These are phyloP conservation scores for Lactuca sativa DNA, from an alignment of 129 eudicot species.

Conservation along the genomic window DNA sequence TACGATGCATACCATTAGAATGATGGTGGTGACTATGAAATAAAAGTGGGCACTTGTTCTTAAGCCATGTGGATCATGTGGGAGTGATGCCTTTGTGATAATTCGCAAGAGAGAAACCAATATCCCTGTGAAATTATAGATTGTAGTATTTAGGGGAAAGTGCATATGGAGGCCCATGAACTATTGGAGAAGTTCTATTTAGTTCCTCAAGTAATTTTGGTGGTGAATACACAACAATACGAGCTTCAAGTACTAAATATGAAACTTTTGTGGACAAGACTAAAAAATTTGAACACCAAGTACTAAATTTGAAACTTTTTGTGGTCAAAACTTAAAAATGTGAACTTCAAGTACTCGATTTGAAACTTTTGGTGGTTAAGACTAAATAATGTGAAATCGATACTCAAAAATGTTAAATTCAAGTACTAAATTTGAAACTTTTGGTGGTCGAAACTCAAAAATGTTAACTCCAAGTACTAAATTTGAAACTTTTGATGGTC, in stretches of 20 bases:
- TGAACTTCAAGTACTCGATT: background rate
- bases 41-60: conserved; percentile 64
- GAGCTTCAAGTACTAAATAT: background rate
- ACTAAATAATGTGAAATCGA: background rate
- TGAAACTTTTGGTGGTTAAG: background rate
- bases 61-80: conserved; percentile 64
- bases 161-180: background rate
- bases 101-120: conserved; percentile 58
- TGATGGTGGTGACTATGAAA: conserved; percentile 47
- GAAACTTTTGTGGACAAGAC: background rate
- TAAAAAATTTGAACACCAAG: background rate
- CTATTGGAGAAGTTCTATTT: background rate
- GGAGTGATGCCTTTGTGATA: conserved; percentile 73
- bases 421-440: too few relatives aligned
- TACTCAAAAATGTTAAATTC: too few relatives aligned
- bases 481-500: background rate
- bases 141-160: background rate
- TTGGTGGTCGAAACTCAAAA: background rate
- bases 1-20: conserved; percentile 50
- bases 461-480: too few relatives aligned
- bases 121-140: conserved; percentile 43
- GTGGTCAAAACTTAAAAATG: background rate
- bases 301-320: background rate
- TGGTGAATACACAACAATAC: background rate
- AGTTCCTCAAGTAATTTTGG: background rate